A percentile compares a stretch with the other conserved stretches of the same genome.
Evolutionary conservation across 805 yeast genomes (phyloP).

Genomic region (Starmerella geochares): DNA sequence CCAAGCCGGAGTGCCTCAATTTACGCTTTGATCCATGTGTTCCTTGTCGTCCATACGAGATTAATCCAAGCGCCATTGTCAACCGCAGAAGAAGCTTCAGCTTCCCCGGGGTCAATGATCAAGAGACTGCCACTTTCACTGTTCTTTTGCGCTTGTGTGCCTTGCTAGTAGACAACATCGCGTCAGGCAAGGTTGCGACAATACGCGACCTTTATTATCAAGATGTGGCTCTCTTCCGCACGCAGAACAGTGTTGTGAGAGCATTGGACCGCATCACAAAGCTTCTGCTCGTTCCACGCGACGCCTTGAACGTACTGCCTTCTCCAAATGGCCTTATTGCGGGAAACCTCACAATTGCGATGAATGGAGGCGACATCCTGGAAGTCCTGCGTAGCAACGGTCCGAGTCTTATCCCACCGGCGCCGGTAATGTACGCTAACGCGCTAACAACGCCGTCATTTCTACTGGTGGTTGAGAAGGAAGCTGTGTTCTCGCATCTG

Average conservation of each 20-base stretch:
- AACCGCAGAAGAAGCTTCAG: neutral
- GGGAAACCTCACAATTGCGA: conserved; percentile 31
- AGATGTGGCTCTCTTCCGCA: conserved; percentile 43
- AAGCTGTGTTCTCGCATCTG: conserved; percentile 36
- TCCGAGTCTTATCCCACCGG: conserved; percentile 32
- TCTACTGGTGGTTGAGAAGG: conserved; percentile 43
- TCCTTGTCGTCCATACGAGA: conserved; percentile 2
- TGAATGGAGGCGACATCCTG: conserved; percentile 13
- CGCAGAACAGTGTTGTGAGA: conserved; percentile 37
- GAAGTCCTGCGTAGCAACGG: conserved; percentile 24
- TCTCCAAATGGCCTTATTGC: conserved; percentile 48
- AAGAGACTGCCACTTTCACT: conserved; percentile 1
- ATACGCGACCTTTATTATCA: conserved; percentile 50
- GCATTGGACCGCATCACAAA: conserved; percentile 35
- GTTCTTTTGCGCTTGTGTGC: conserved; percentile 18
- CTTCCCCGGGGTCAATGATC: conserved; percentile 15
- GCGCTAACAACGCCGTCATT: conserved; percentile 26
- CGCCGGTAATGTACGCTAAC: conserved; percentile 24
- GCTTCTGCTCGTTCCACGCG: conserved; percentile 35
- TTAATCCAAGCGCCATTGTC: neutral
- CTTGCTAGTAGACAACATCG: conserved; percentile 22
- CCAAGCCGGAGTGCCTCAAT: neutral
- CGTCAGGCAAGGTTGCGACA: conserved; percentile 28
- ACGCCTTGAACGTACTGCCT: conserved; percentile 39
- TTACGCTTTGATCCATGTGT: neutral